Base-by-base conservation (phyloP, 768 basidiomycete genomes). In the Termitomyces sp. region DNA sequence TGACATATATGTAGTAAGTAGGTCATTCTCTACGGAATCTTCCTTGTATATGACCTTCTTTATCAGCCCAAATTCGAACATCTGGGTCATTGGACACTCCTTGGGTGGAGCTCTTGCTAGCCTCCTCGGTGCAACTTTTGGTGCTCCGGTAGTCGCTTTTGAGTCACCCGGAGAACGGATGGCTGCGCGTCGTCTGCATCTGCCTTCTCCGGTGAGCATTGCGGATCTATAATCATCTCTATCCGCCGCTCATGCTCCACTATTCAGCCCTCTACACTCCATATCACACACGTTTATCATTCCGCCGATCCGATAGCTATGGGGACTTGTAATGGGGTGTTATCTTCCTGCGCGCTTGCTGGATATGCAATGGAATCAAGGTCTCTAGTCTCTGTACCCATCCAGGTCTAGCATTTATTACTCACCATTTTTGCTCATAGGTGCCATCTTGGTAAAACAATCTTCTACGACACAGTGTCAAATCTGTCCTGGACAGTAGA, bases 271-370 rank as follows among this genome's bases (percentile, higher is more conserved):
- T 88, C 86, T 7, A 82, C 82, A 10, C 85, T 88, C 15, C 91
- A 91, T 66, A 81, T 97, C 63, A 95, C 91, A 0, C 96, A 98
- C 72, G 79, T 98, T 34, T 97, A 91, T 73, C 92, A 97, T 69
- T 96, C 89, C 25, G 96, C 95, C 32, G 96, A 98, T 74, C 96
- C 96, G 5, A 91, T 98, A 55, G 85, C 96, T 20, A 93, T 93
- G 87, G 91, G 91, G 40, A 88, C 86, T 8, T 94, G 93, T 74
- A 94, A 84, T 60, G 92, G 92, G 14, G 77, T 91, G 2, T 68
- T 91, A 0, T 94, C 91, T 0, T 84, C 87, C 1, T 98, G 96
- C 70, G 86, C 90, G 4, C 73, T 93, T 10, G 92, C 82, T 25
- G 96, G 96, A n/a, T 97, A 91, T 69, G 96, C 93, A 3, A 81